Percentiles rank a stretch among this genome's conserved stretches.
phyloP scores from a whole-genome alignment of 495 filamentous ascomycete species.

The Aspergillus ellipticus region DNA sequence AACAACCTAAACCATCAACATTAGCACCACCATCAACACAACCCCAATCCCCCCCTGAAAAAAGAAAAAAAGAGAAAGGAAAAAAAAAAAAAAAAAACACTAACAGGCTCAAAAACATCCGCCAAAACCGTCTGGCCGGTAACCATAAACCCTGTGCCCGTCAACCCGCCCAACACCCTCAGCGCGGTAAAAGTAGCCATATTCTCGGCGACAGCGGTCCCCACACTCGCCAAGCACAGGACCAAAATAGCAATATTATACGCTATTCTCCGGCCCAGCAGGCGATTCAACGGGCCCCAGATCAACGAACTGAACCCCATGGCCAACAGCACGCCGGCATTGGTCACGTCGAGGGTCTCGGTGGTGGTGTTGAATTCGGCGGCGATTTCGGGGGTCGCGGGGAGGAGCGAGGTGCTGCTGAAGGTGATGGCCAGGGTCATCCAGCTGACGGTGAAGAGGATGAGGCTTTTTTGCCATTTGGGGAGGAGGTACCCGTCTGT shows the following conservation, averaged over 20 bases:
- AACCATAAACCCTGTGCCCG: conserved; percentile 46
- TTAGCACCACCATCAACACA: too few relatives aligned
- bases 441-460: conserved; percentile 42
- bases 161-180: conserved; percentile 38
- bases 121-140: conserved; percentile 45
- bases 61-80: neutral
- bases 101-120: conserved; percentile 46
- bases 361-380: conserved; percentile 33
- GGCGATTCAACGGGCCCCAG: conserved; percentile 46
- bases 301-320: conserved; percentile 55
- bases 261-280: conserved; percentile 32
- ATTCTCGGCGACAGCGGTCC: conserved; percentile 29
- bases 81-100: conserved; percentile 20
- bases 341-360: conserved; percentile 41
- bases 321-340: conserved; percentile 51
- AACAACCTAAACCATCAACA: conserved; percentile 34
- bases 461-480: conserved; percentile 40
- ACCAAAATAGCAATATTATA: conserved; percentile 40
- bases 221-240: conserved; percentile 32
- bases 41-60: too few relatives aligned
- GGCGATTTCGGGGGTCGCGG: conserved; percentile 41
- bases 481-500: conserved; percentile 26
- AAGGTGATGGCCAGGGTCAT: conserved; percentile 44
- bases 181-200: conserved; percentile 41
- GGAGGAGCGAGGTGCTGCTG: conserved; percentile 39